Evolutionary conservation across 73 alveolate species (phyloP).

Genomic region (Tetrahymena elliotti): DNA sequence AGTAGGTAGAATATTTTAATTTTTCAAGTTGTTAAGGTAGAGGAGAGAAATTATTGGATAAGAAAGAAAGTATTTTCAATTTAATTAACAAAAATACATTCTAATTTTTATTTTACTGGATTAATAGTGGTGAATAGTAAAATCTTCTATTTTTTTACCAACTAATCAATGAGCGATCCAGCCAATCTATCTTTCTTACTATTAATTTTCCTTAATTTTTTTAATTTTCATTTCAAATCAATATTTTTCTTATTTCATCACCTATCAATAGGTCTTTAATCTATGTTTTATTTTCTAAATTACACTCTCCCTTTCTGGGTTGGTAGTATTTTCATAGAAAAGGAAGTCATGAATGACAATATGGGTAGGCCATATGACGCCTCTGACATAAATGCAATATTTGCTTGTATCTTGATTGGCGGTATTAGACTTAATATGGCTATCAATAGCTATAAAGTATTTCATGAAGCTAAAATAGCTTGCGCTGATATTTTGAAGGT

Average conservation of each 20-base stretch:
- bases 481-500: not conserved
- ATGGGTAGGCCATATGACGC: not conserved
- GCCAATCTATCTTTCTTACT: no score
- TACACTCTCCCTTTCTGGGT: not conserved
- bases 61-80: not conserved
- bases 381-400: not conserved
- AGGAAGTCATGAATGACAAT: not conserved
- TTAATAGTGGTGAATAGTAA: constrained; percentile 27
- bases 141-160: no score
- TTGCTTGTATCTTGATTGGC: not conserved
- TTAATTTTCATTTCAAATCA: not conserved
- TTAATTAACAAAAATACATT: constrained; percentile 1
- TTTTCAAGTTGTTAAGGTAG: constrained; percentile 31
- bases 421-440: not conserved
- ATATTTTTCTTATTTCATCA: no score
- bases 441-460: not conserved
- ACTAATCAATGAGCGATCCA: no score
- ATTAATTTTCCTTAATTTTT: no score
- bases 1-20: constrained; percentile 24
- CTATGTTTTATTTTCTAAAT: not conserved
- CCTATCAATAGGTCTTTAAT: not conserved
- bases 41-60: not conserved
- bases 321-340: not conserved
- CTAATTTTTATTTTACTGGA: constrained; percentile 54
- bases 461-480: not conserved